Evolutionary conservation across 441 rosid species (phyloP).

Genomic region (Bruguiera hainesii): DNA sequence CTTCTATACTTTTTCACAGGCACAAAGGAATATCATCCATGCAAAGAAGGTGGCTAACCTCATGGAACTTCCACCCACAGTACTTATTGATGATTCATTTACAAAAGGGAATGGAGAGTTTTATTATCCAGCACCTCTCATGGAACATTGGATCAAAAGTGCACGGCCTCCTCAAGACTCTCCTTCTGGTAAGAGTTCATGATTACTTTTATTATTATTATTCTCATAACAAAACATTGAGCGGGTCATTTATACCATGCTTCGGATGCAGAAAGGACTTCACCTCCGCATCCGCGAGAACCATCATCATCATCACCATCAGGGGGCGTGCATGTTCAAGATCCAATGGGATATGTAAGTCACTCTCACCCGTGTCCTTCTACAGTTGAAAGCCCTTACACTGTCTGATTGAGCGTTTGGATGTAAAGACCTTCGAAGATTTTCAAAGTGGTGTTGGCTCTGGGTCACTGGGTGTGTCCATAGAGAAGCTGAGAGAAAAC

Average conservation of each 20-base stretch:
- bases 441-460: slow-evolving; percentile 41
- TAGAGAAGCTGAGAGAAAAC: slow-evolving; percentile 44
- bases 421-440: slow-evolving; percentile 49
- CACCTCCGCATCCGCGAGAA: slow-evolving; percentile 39
- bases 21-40: slow-evolving; percentile 29
- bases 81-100: slow-evolving; percentile 37
- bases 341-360: slow-evolving; percentile 49
- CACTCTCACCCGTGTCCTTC: not conserved
- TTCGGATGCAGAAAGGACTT: slow-evolving; percentile 47
- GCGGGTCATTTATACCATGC: slow-evolving; percentile 13
- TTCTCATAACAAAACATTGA: slow-evolving; percentile 16
- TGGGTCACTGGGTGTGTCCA: slow-evolving; percentile 33
- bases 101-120: slow-evolving; percentile 28
- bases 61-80: slow-evolving; percentile 66
- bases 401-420: slow-evolving; percentile 31
- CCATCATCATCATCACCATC: slow-evolving; percentile 46
- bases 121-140: slow-evolving; percentile 62
- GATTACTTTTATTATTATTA: slow-evolving; percentile 13
- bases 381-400: slow-evolving; percentile 2
- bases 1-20: slow-evolving; percentile 32
- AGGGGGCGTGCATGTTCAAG: slow-evolving; percentile 33
- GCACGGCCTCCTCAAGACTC: slow-evolving; percentile 49
- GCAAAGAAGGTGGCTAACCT: slow-evolving; percentile 45
- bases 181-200: slow-evolving; percentile 52
- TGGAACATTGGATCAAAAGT: slow-evolving; percentile 64